Percentiles rank a stretch among this genome's conserved stretches.
Conservation (phyloP, 257 asterid species). For the Petunia axillaris region DNA sequence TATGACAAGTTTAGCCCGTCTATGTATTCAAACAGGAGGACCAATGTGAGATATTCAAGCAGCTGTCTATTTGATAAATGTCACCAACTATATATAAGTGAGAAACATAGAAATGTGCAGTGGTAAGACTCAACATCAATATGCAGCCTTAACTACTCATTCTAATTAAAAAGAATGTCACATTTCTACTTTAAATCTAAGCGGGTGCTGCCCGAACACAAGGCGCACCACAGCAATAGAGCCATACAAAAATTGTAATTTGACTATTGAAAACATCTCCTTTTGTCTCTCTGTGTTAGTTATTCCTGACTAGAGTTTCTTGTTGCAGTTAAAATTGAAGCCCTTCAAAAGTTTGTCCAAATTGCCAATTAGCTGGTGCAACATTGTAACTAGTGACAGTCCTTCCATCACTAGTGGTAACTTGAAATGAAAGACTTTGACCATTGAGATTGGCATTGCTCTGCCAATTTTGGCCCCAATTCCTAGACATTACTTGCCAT, state of each 20-base stretch:
- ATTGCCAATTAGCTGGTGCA: slow-evolving; percentile 55
- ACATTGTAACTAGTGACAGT: slow-evolving; percentile 50
- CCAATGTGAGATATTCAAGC: neutral
- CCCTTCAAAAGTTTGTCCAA: slow-evolving; percentile 64
- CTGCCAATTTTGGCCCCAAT: slow-evolving; percentile 79
- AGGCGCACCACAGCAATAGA: neutral
- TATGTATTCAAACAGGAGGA: too few relatives aligned
- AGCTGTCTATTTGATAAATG: neutral
- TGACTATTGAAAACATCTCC: neutral
- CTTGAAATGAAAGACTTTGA: slow-evolving; percentile 32
- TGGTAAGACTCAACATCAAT: neutral
- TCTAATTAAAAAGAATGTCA: too few relatives aligned
- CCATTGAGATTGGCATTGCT: slow-evolving; percentile 54
- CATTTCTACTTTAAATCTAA: neutral
- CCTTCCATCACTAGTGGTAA: slow-evolving; percentile 58
- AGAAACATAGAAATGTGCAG: neutral
- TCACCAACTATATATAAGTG: neutral
- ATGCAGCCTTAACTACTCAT: neutral
- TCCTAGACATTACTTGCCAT: slow-evolving; percentile 62
- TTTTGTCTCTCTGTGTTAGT: neutral
- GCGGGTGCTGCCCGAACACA: neutral
- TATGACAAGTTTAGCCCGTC: too few relatives aligned
- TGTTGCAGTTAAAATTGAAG: slow-evolving; percentile 42
- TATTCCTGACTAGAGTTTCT: neutral
- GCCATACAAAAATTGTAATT: neutral